Conservation (phyloP, 495 filamentous ascomycete species). For the Symbiotaphrina buchneri region DNA sequence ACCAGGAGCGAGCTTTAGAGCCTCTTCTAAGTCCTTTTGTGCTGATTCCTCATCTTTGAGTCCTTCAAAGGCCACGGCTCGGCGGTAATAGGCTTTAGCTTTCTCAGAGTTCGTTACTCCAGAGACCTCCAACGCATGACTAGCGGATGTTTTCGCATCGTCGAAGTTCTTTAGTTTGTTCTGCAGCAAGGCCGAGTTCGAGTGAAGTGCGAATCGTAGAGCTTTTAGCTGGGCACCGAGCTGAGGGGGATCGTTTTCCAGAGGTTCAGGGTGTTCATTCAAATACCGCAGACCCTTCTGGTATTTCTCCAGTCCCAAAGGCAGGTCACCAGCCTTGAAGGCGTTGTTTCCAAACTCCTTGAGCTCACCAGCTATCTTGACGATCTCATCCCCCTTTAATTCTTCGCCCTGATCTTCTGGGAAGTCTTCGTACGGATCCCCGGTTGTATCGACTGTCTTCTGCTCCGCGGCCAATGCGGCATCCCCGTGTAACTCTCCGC, state of each 20-base stretch:
- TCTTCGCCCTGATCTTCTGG: slow-evolving; percentile 58
- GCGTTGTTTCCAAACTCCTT: slow-evolving; percentile 85
- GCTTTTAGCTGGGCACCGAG: slow-evolving; percentile 40
- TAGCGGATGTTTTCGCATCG: slow-evolving; percentile 45
- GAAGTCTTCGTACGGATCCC: slow-evolving; percentile 91
- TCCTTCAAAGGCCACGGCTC: slow-evolving; percentile 45
- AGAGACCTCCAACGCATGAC: slow-evolving; percentile 45
- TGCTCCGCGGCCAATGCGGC: slow-evolving; percentile 37
- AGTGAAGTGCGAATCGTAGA: slow-evolving; percentile 56
- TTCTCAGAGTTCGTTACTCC: slow-evolving; percentile 48
- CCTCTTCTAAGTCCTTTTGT: slow-evolving; percentile 52
- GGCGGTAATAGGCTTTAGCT: slow-evolving; percentile 75
- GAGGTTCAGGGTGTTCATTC: slow-evolving; percentile 59
- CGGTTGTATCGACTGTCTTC: slow-evolving; percentile 51
- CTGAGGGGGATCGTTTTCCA: slow-evolving; percentile 42
- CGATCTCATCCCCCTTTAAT: slow-evolving; percentile 37
- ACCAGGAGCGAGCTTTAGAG: slow-evolving; percentile 46
- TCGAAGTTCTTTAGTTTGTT: slow-evolving; percentile 53
- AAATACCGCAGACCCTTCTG: slow-evolving; percentile 92
- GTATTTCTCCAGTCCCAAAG: slow-evolving; percentile 74
- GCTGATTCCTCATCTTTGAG: slow-evolving; percentile 77
- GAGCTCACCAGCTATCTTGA: slow-evolving; percentile 62
- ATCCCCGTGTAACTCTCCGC: slow-evolving; percentile 58
- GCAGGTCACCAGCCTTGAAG: slow-evolving; percentile 56
- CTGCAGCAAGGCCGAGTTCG: slow-evolving; percentile 57